Base-by-base conservation (phyloP, 768 basidiomycete genomes). In the Termitomyces sp. region DNA sequence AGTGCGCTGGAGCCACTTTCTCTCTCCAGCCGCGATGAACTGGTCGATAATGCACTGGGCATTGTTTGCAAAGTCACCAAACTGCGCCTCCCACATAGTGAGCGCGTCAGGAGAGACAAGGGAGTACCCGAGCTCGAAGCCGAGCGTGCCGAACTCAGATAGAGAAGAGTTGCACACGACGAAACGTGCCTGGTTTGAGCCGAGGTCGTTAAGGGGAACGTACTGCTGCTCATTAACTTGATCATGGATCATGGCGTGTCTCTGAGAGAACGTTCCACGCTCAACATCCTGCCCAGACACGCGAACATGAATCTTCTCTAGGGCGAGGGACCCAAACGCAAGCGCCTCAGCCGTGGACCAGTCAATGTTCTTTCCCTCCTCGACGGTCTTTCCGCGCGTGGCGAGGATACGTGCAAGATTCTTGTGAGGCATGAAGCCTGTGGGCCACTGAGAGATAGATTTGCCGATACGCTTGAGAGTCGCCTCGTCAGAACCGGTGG, bases 331-430 rank as follows among this genome's bases (percentile, higher is more conserved):
- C 57, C 96, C 97, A 66, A 98, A 92, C 0, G 97, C 97, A 53
- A 99, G 86, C 0, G 97, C 94, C 75, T 99, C 97, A 42, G 97
- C 96, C 21, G 96, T 99, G 2, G 96, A 90, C 94, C 95, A 98
- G 73, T 99, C 97, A 64, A 98, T 96, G 73, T 90, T 89, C 55
- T 70, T 78, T 49, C 95, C 97, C 59, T 98, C 95, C 64, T 92
- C 87, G 14, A 98, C 86, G 0, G 89, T 86, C 81, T 95, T 93
- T 21, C 93, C 95, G 57, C 97, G 89, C 11, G 82, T 86, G 43
- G 76, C 68, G 45, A 99, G 85, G 70, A 99, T 98, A 66, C 97
- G 89, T 2, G 90, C 90, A 52, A 98, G 87, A 75, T 98, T 98
- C 63, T 86, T 86, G 74, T 99, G 97, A 12, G 89, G 85, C 23